A percentile compares a stretch with the other conserved stretches of the same genome.
phyloP scores from a whole-genome alignment of 805 yeast genomes.

The Metschnikowia vanudenii region DNA sequence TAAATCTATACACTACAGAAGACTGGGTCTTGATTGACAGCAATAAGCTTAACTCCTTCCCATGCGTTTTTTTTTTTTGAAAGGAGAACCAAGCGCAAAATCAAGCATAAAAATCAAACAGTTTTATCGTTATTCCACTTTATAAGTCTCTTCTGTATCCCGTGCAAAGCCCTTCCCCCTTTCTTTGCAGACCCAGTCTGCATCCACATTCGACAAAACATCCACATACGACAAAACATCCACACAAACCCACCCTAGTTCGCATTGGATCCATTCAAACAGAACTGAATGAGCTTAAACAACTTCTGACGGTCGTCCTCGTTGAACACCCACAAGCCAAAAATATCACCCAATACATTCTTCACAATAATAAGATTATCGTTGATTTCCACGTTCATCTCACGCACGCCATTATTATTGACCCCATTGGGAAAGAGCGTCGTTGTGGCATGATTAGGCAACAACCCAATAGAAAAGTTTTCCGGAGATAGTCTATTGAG shows the following conservation, averaged over 20 bases:
- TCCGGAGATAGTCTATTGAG: constrained; percentile 66
- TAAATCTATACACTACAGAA: no score
- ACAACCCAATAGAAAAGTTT: constrained; percentile 68
- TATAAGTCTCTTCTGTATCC: no score
- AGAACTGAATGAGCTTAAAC: constrained; percentile 44
- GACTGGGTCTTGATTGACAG: no score
- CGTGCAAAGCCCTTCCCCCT: no score
- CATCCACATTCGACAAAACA: neutral
- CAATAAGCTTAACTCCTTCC: no score
- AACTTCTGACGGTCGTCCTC: constrained; percentile 63
- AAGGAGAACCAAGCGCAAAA: no score
- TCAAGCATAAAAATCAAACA: no score
- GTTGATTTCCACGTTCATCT: constrained; percentile 64
- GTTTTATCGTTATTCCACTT: no score
- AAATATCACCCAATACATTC: constrained; percentile 65
- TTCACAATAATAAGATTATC: constrained; percentile 70
- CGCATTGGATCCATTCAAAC: constrained; percentile 25
- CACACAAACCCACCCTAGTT: neutral
- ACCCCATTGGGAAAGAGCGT: constrained; percentile 42
- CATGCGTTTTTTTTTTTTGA: no score
- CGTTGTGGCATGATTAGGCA: constrained; percentile 51
- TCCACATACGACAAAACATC: neutral
- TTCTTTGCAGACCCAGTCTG: no score
- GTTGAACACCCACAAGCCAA: constrained; percentile 77
- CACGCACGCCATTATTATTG: constrained; percentile 32